phyloP scores from a whole-genome alignment of 2,329 filamentous ascomycete genomes.

The Alternaria sp. region DNA sequence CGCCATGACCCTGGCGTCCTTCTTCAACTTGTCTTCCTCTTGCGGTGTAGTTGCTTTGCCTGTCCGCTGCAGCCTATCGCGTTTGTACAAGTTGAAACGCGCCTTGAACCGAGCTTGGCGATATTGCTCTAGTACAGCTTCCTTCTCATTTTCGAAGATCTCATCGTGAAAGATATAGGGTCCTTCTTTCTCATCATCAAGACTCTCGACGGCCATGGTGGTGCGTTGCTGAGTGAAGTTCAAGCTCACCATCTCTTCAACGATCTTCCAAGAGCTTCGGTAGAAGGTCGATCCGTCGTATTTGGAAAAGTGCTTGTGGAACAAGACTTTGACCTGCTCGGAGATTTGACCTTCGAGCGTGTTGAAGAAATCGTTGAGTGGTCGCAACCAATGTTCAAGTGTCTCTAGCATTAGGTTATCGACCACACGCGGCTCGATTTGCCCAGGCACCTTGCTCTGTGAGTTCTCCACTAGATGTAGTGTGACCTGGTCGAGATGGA shows the following conservation, averaged over 20 bases:
- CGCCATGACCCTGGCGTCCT: conserved; percentile 32
- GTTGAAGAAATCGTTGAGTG: conserved; percentile 41
- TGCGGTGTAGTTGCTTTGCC: conserved; percentile 21
- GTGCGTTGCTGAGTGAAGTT: conserved; percentile 40
- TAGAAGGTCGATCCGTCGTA: conserved; percentile 47
- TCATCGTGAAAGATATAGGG: conserved; percentile 48
- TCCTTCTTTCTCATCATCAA: conserved; percentile 47
- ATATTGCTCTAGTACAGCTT: conserved; percentile 31
- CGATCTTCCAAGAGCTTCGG: conserved; percentile 30
- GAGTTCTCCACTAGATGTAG: conserved; percentile 37
- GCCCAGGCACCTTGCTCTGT: conserved; percentile 42
- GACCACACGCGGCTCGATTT: conserved; percentile 29
- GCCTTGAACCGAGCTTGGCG: conserved; percentile 32
- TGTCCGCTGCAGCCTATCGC: conserved; percentile 24
- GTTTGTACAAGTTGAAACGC: conserved; percentile 43
- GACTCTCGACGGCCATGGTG: conserved; percentile 33
- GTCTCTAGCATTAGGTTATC: conserved; percentile 23
- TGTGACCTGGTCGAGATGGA: conserved; percentile 45
- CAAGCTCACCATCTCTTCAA: conserved; percentile 36
- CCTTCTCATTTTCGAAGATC: conserved; percentile 29
- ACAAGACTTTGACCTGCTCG: conserved; percentile 27
- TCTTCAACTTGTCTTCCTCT: conserved; percentile 43
- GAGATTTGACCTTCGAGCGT: conserved; percentile 25
- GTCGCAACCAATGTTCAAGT: conserved; percentile 42
- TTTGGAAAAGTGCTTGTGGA: conserved; percentile 42